phyloP scores from a whole-genome alignment of 176 grass and related monocot genomes.

The Bothriochloa decipiens region DNA sequence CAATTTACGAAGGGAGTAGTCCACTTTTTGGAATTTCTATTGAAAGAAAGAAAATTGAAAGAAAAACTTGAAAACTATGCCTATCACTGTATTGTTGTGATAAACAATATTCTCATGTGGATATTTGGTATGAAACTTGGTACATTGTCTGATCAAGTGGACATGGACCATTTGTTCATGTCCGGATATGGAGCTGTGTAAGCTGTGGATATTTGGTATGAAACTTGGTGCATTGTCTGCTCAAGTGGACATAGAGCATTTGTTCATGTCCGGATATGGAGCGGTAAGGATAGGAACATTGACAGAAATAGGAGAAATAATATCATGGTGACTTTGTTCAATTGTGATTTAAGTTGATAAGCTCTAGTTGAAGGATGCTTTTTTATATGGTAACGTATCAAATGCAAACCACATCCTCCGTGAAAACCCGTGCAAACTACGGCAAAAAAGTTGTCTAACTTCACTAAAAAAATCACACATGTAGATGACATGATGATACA shows the following conservation, averaged over 20 bases:
- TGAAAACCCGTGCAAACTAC: too few relatives aligned
- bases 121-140: not conserved
- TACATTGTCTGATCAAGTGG: not conserved
- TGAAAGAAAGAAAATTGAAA: not conserved
- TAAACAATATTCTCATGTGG: not conserved
- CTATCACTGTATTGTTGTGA: not conserved
- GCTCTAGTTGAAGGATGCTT: not conserved
- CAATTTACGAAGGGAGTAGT: too few relatives aligned
- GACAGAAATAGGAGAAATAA: not conserved
- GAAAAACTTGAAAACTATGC: not conserved
- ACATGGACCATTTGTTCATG: not conserved
- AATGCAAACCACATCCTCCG: too few relatives aligned
- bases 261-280: not conserved
- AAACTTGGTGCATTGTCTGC: not conserved
- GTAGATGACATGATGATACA: too few relatives aligned
- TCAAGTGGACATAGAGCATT: slow-evolving; percentile 1
- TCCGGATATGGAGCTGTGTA: not conserved
- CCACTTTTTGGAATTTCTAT: not conserved
- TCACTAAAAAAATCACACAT: too few relatives aligned
- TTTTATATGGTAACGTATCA: too few relatives aligned
- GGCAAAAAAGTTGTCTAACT: too few relatives aligned
- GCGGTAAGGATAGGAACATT: not conserved
- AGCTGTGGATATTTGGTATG: not conserved
- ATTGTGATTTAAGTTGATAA: not conserved
- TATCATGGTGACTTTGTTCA: not conserved